These are phyloP conservation scores for Colletotrichum lini DNA, from an alignment of 2,329 filamentous ascomycete species.

Conservation along the genomic window DNA sequence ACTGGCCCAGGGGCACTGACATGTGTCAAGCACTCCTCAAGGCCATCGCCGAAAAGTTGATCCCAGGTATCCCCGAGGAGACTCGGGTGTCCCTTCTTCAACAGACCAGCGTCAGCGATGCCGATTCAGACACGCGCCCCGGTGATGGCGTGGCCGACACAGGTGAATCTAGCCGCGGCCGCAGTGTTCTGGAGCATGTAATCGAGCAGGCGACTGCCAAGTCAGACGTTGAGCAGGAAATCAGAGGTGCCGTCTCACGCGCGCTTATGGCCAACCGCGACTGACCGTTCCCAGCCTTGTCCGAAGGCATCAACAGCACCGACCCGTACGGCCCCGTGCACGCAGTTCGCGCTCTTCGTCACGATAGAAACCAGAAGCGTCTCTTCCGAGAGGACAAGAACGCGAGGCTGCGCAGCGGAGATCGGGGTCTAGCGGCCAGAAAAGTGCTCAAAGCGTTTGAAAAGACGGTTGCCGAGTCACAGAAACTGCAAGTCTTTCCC, in stretches of 20 bases:
- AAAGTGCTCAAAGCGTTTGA: conserved; percentile 81
- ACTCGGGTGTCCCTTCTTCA: conserved; percentile 78
- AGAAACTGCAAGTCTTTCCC: conserved; percentile 59
- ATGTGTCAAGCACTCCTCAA: conserved; percentile 72
- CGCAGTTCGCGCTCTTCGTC: conserved; percentile 73
- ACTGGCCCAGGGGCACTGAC: background rate
- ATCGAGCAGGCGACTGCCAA: conserved; percentile 72
- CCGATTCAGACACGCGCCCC: conserved; percentile 44
- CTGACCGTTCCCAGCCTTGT: conserved; percentile 62
- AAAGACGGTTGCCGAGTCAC: conserved; percentile 73
- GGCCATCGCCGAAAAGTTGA: conserved; percentile 83
- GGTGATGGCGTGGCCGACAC: conserved; percentile 27
- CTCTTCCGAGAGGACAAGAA: conserved; percentile 81
- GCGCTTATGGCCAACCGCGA: background rate
- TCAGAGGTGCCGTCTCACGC: conserved; percentile 61
- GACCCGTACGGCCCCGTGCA: conserved; percentile 72
- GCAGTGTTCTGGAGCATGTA: conserved; percentile 76
- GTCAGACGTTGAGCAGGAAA: conserved; percentile 72
- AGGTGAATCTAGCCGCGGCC: conserved; percentile 33
- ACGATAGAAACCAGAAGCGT: conserved; percentile 73
- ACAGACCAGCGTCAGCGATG: conserved; percentile 68
- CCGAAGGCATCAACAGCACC: conserved; percentile 71
- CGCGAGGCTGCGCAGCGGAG: conserved; percentile 80
- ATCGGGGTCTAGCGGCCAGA: conserved; percentile 81
- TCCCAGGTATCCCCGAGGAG: conserved; percentile 80